These are phyloP conservation scores for Suillus occidentalis DNA, from an alignment of 768 basidiomycete genomes.

Conservation along the genomic window DNA sequence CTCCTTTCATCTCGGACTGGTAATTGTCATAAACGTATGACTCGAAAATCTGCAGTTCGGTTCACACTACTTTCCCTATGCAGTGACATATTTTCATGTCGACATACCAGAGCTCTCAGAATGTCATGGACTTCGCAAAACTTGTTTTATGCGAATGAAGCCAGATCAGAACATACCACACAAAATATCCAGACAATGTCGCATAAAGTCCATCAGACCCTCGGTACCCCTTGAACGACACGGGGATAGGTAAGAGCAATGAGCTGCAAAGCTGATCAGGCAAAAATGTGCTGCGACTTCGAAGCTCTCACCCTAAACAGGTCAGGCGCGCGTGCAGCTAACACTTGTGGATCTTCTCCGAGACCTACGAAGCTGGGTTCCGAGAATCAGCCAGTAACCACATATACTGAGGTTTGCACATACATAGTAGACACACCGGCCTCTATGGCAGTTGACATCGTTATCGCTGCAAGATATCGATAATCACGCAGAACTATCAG, in stretches of 20 bases:
- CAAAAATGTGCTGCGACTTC: background rate
- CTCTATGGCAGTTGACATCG: slow-evolving; percentile 72
- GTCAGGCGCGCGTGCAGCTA: slow-evolving; percentile 69
- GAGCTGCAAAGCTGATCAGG: slow-evolving; percentile 40
- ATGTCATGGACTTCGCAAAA: background rate
- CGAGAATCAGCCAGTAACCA: background rate
- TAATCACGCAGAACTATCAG: background rate
- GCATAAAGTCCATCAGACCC: slow-evolving; percentile 8
- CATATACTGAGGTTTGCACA: slow-evolving; percentile 16
- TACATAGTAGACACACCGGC: slow-evolving; percentile 88
- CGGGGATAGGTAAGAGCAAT: slow-evolving; percentile 68
- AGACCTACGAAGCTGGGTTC: slow-evolving; percentile 71
- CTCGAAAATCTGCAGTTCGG: background rate
- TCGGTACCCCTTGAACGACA: slow-evolving; percentile 63
- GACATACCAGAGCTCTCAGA: background rate
- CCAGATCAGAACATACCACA: background rate
- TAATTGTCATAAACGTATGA: background rate
- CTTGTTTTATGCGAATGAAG: background rate
- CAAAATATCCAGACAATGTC: background rate
- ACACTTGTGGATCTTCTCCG: slow-evolving; percentile 79
- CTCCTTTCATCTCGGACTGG: background rate
- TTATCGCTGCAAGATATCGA: slow-evolving; percentile 46
- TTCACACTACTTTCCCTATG: background rate
- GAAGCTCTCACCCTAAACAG: slow-evolving; percentile 55
- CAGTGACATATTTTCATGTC: background rate